Percentiles rank a stretch among this genome's conserved stretches.
Conservation (phyloP, 2,329 filamentous ascomycete genomes). For the Ophiostoma ulmi region DNA sequence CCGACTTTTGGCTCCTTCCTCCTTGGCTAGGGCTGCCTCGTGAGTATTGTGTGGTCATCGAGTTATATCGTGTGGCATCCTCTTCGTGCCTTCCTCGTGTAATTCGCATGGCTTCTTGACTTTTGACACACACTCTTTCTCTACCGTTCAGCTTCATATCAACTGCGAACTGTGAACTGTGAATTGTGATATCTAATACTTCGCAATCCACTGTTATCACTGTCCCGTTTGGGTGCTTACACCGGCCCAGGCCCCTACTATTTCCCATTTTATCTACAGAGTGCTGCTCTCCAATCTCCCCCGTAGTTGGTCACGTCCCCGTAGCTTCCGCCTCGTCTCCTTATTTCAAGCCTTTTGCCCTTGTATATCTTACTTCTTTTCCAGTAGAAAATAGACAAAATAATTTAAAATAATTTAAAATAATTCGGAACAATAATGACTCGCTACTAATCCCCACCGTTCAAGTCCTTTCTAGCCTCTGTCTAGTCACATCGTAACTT, state of each 20-base stretch:
- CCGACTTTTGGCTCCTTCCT: neutral
- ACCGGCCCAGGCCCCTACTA: neutral
- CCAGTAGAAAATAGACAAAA: neutral
- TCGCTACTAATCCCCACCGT: neutral
- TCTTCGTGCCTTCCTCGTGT: neutral
- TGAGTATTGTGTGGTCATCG: neutral
- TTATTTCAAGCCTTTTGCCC: neutral
- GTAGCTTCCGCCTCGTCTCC: constrained; percentile 9
- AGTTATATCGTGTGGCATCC: neutral
- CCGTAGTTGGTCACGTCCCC: constrained; percentile 11
- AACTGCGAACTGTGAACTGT: too few species aligned
- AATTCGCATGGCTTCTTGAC: neutral
- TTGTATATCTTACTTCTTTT: neutral
- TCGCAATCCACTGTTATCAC: neutral
- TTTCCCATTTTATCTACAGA: too few species aligned
- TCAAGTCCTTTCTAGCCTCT: neutral
- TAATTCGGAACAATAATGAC: neutral
- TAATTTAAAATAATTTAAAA: neutral
- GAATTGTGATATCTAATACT: too few species aligned
- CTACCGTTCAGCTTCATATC: too few species aligned
- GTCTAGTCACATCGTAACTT: neutral
- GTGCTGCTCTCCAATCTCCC: neutral
- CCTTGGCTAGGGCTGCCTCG: neutral
- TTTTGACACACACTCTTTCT: too few species aligned
- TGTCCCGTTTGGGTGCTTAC: constrained; percentile 2